Conservation (phyloP, 208 protist species). For the Crithidia acanthocephali region DNA sequence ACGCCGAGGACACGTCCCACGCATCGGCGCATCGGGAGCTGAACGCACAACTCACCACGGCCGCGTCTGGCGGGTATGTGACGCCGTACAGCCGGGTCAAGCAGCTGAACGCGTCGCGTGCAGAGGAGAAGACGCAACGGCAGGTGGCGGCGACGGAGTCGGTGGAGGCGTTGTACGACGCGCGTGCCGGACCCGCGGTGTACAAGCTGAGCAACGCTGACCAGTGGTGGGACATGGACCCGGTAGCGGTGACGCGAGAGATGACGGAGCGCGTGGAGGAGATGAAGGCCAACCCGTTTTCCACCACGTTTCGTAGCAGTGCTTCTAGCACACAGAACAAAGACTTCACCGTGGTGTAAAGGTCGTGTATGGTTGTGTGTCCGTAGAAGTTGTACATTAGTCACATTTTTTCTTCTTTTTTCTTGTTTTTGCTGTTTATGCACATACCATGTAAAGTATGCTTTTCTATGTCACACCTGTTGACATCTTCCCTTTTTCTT, state of each 20-base stretch:
- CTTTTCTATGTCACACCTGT: no score
- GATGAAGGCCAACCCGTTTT: slow-evolving; percentile 44
- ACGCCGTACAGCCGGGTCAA: slow-evolving; percentile 42
- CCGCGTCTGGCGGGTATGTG: slow-evolving; percentile 45
- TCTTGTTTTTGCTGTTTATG: no score
- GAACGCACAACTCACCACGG: slow-evolving; percentile 37
- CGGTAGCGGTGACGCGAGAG: slow-evolving; percentile 45
- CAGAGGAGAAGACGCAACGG: slow-evolving; percentile 28
- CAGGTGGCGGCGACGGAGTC: slow-evolving; percentile 27
- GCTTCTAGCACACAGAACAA: neutral
- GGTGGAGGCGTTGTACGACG: slow-evolving; percentile 31
- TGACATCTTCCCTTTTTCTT: no score
- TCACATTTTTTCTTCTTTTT: neutral
- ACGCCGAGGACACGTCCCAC: slow-evolving; percentile 14
- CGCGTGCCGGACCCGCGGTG: slow-evolving; percentile 33
- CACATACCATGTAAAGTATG: no score
- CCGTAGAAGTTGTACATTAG: neutral
- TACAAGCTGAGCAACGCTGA: slow-evolving; percentile 89
- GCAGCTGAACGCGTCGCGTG: slow-evolving; percentile 34
- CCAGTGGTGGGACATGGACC: slow-evolving; percentile 75
- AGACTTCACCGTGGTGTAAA: neutral
- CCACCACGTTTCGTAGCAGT: slow-evolving; percentile 17
- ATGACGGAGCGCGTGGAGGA: slow-evolving; percentile 26
- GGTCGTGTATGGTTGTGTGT: no score
- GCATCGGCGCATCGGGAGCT: slow-evolving; percentile 37